Conservation (phyloP, 208 protist genomes). For the Herpetomonas tarakana region DNA sequence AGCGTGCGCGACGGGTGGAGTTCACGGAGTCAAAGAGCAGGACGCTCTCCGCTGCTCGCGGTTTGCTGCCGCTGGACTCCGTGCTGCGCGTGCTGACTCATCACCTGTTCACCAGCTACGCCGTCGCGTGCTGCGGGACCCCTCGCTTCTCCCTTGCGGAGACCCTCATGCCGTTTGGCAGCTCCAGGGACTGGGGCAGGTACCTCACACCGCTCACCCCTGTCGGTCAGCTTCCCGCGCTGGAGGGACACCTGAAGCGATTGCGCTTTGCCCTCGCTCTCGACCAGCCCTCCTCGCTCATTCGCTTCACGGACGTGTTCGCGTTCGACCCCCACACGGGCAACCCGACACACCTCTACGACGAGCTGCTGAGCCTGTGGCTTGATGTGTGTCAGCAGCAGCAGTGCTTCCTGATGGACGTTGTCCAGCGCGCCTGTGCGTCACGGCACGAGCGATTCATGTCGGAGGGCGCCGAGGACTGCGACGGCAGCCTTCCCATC, state of each 20-base stretch:
- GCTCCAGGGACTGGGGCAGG: constrained; percentile 1
- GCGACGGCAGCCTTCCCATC: constrained; percentile 63
- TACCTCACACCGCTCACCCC: constrained; percentile 27
- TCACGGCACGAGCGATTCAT: constrained; percentile 37
- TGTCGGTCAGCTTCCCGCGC: constrained; percentile 57
- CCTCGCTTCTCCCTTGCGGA: constrained; percentile 56
- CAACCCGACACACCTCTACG: constrained; percentile 71
- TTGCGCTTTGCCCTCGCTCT: constrained; percentile 79
- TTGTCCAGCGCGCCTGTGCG: constrained; percentile 36
- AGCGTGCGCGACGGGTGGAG: constrained; percentile 12
- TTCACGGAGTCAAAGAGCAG: constrained; percentile 10
- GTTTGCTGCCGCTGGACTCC: constrained; percentile 50
- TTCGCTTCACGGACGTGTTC: constrained; percentile 55
- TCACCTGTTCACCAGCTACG: constrained; percentile 79
- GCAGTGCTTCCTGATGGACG: constrained; percentile 58
- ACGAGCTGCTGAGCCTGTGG: constrained; percentile 67
- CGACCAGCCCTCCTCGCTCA: constrained; percentile 63
- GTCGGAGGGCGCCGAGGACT: constrained; percentile 49
- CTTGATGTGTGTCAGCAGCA: constrained; percentile 70
- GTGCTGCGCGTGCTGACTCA: constrained; percentile 43
- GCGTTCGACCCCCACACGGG: constrained; percentile 43
- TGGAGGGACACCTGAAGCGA: constrained; percentile 48
- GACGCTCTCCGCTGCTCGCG: constrained; percentile 48
- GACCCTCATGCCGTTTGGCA: constrained; percentile 15
- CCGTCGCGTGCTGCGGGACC: constrained; percentile 63